A percentile compares a stretch with the other conserved stretches of the same genome.
Evolutionary conservation across 2,329 filamentous ascomycete genomes (phyloP).

Genomic region (Claviceps purpurea): DNA sequence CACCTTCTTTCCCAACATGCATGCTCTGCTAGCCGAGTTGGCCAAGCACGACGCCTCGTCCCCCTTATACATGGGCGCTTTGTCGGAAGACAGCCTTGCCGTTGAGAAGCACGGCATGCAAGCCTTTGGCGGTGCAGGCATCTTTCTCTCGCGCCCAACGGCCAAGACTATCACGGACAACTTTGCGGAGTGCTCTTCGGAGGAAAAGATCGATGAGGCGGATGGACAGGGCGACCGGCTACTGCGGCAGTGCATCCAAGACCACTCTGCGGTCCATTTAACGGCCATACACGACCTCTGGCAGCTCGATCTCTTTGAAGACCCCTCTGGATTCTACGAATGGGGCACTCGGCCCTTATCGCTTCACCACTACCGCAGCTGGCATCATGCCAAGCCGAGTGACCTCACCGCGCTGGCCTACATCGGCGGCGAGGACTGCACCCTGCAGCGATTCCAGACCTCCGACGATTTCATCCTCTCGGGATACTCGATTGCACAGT

Average conservation of each 20-base stretch:
- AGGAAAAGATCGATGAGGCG: constrained; percentile 8
- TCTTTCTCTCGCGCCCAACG: constrained; percentile 42
- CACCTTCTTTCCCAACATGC: constrained; percentile 48
- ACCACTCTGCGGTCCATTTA: constrained; percentile 42
- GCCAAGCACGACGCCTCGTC: constrained; percentile 35
- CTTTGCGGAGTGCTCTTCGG: constrained; percentile 30
- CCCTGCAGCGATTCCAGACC: constrained; percentile 43
- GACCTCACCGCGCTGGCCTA: constrained; percentile 42
- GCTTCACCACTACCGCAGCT: constrained; percentile 50
- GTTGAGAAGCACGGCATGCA: constrained; percentile 46
- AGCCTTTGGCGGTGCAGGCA: constrained; percentile 48
- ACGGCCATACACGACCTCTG: constrained; percentile 42
- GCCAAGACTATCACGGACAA: constrained; percentile 29
- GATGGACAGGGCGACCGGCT: constrained; percentile 4
- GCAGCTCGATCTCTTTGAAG: constrained; percentile 45
- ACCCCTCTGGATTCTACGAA: constrained; percentile 51
- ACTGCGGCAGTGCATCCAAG: constrained; percentile 36
- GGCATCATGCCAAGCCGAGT: constrained; percentile 39
- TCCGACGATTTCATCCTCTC: constrained; percentile 40
- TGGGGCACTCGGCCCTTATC: constrained; percentile 43
- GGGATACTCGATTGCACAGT: constrained; percentile 45
- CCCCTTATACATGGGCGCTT: constrained; percentile 44
- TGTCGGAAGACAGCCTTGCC: constrained; percentile 47
- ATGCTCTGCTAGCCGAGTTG: constrained; percentile 36
- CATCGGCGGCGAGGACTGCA: constrained; percentile 33